Base-by-base conservation (phyloP, 2,329 filamentous ascomycete species). In the Colletotrichum simmondsii region DNA sequence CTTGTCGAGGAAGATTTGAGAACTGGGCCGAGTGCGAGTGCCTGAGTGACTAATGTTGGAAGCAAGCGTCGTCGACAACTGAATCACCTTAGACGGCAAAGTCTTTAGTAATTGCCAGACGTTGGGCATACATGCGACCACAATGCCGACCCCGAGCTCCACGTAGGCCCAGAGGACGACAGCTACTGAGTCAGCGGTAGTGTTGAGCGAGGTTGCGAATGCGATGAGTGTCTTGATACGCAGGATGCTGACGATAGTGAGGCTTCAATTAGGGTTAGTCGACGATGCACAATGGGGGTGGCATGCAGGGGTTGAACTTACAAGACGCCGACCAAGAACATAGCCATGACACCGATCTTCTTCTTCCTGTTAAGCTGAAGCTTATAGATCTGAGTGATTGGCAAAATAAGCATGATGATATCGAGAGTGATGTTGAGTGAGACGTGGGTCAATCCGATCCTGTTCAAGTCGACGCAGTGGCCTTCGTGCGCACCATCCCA, bases 91-190 rank as follows among this genome's bases (percentile, higher is more conserved):
- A 28, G 64, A 58, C 8, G 69, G 28, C 6, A 68, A 24, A 12
- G 24, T 46, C 53, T 63, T 68, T 1, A 84, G 76, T 0, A 84
- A 71, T 1, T 82, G 76, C 5, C 81, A 77, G 1, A 83, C 67
- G 0, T 80, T 78, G 0, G 83, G 83, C 77, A 85, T 76, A 59
- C 83, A 85, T 2, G 79, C 80, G 66, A 83, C 83, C 3, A 85
- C 79, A 6, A 84, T 77, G 30, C 80, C 82, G 14, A 84, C 79
- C 49, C 81, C 81, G 59, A 82, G 79, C 68, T 85, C 83, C 12
- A 85, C 77, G 1, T 77, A 79, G 0, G 81, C 82, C 82, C 80
- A 84, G 30, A 79, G 73, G 5, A 76, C 77, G 0, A 81, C 70
- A 5, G 77, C 78, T 4, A 79, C 75, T 77, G 78, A 74, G n/a